These are phyloP conservation scores for Ceratobasidium sp. DNA, from an alignment of 1,284 basidiomycete genomes.

Conservation along the genomic window DNA sequence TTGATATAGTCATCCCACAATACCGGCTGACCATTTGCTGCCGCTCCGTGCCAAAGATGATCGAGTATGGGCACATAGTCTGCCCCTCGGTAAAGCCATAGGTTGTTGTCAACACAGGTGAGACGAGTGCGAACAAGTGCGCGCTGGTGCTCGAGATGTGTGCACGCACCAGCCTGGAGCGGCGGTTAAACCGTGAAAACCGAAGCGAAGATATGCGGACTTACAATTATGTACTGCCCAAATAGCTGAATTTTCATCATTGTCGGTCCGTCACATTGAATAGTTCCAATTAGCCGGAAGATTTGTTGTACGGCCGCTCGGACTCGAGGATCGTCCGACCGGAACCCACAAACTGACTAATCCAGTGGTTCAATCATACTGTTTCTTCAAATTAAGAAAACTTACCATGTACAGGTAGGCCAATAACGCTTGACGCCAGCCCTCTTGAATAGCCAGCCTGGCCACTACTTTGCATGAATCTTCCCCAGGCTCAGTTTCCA, in stretches of 20 bases:
- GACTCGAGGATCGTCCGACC: conserved; percentile 12
- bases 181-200: background rate
- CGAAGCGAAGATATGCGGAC: background rate
- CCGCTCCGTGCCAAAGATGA: conserved; percentile 19
- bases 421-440: conserved; percentile 17
- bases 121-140: background rate
- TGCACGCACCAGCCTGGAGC: conserved; percentile 7
- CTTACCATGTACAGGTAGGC: conserved; percentile 18
- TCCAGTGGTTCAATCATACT: background rate
- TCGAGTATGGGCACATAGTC: conserved; percentile 32
- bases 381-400: background rate
- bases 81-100: background rate
- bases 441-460: conserved; percentile 11
- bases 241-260: background rate
- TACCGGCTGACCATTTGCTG: conserved; percentile 1
- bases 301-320: conserved; percentile 10
- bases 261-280: background rate
- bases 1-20: conserved; percentile 12
- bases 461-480: conserved; percentile 19
- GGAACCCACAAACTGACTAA: background rate
- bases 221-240: conserved; percentile 19
- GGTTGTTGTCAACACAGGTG: background rate
- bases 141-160: conserved; percentile 1
- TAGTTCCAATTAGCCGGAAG: background rate
- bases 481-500: background rate